These are phyloP conservation scores for Penicillium palitans DNA, from an alignment of 2,329 filamentous ascomycete genomes.

Conservation along the genomic window DNA sequence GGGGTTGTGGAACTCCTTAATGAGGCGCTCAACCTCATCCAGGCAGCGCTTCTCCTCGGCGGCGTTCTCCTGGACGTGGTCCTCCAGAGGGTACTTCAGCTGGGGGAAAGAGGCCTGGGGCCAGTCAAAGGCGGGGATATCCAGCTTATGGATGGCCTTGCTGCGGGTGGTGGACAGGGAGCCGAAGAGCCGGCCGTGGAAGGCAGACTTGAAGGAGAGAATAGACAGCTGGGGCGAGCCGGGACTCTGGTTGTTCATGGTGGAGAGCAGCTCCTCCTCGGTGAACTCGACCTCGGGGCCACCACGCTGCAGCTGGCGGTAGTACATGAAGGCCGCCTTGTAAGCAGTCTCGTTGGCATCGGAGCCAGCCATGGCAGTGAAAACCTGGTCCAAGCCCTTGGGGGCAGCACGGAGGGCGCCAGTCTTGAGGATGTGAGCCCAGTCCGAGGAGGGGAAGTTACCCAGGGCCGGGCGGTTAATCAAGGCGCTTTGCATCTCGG, in stretches of 20 bases:
- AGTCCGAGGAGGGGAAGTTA: conserved; percentile 86
- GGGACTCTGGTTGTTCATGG: conserved; percentile 79
- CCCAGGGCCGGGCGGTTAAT: conserved; percentile 88
- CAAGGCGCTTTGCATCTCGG: conserved; percentile 75
- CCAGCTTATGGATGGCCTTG: conserved; percentile 92
- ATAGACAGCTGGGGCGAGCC: conserved; percentile 80
- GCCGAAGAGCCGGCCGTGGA: conserved; percentile 89
- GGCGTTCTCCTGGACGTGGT: conserved; percentile 78
- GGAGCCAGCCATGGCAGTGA: conserved; percentile 84
- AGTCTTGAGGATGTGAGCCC: conserved; percentile 70
- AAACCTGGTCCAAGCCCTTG: conserved; percentile 70
- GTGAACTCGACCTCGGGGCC: conserved; percentile 61
- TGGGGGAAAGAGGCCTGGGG: conserved; percentile 82
- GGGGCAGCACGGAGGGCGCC: conserved; percentile 82
- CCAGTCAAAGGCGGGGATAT: conserved; percentile 95
- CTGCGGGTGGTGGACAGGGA: conserved; percentile 84
- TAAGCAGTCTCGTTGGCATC: conserved; percentile 94
- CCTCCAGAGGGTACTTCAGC: conserved; percentile 82
- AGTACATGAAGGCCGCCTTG: conserved; percentile 95
- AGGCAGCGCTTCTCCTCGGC: conserved; percentile 77
- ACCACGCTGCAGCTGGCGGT: conserved; percentile 76
- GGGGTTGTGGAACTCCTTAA: conserved; percentile 74
- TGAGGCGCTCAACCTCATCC: conserved; percentile 77
- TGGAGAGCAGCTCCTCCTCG: conserved; percentile 68
- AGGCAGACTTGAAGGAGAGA: conserved; percentile 81